Conservation (phyloP, 257 asterid genomes). For the Ehretia macrophylla region DNA sequence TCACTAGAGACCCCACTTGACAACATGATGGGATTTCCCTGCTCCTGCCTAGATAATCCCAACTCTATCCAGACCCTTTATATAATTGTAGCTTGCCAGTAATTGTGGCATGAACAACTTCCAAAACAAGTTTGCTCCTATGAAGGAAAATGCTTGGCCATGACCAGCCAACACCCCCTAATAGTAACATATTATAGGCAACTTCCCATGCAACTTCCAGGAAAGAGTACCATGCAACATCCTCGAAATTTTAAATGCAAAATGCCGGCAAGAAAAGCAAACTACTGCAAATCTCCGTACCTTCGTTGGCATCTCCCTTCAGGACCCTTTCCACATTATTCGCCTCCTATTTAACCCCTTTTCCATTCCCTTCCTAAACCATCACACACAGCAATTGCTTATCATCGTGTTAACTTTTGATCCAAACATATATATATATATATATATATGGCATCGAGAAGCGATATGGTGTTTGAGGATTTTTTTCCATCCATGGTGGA, state of each 20-base stretch:
- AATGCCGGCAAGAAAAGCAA: no score
- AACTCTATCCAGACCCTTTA: no score
- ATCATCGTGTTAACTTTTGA: neutral
- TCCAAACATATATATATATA: no score
- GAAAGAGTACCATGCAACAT: neutral
- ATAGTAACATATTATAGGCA: neutral
- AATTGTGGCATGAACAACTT: no score
- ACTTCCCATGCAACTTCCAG: slow-evolving; percentile 1
- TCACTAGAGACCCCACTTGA: no score
- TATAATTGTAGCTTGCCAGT: no score
- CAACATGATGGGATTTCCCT: no score
- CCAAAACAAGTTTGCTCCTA: neutral
- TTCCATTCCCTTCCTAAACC: neutral
- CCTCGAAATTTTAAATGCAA: neutral
- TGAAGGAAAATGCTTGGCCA: slow-evolving; percentile 1
- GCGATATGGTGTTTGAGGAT: slow-evolving; percentile 1
- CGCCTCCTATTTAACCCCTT: neutral
- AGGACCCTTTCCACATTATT: neutral
- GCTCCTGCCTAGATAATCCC: no score
- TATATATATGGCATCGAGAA: neutral
- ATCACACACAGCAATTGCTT: neutral
- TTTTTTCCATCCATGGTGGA: slow-evolving; percentile 8
- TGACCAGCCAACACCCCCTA: neutral
- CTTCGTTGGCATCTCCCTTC: neutral
- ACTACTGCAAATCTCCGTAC: no score